Evolutionary conservation across 345 rosid genomes (phyloP), one percentile per base, ranked within the genome.

Genomic region (Cochlearia excelsa): DNA sequence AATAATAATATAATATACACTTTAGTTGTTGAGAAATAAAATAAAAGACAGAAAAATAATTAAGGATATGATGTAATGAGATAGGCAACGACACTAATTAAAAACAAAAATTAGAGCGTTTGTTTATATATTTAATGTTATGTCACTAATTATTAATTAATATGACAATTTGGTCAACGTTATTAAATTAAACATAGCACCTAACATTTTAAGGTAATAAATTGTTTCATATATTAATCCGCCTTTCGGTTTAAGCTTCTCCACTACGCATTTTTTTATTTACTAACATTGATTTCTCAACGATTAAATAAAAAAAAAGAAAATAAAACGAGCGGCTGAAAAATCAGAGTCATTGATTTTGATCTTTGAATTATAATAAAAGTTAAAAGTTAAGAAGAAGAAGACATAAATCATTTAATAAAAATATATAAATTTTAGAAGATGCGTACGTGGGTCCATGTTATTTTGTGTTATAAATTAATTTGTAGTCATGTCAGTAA

Each of bases 201-300:
- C 73, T 48, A 69, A 69, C 68, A 35, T 46, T 69, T 69, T 61
- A 61, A 61, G 73, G 68, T 69, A 61, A 61, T 48, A 61, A 39
- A 60, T 46, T 61, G 26, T 30, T 61, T 47, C 44, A 68, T 16
- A 16, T 16, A 16, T 16, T 16, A 16, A 16, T 16, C 51, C 63
- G 46, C 51, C 62, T 68, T 4, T 40, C 46, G 7, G 61, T 16
- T 69, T 54, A 41, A 47, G 33, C 51, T 47, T 61, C 63, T 54
- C 57, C 57, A 61, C 34, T 61, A 47, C 9, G 2, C 67, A 26
- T 30, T 34, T 59, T 26, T 31, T 59, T 38, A 26, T 45, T 35
- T 7, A 60, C 52, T 10, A 30, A 60, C 38, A 27, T 35, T 50
- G 10, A 26, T 38, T 46, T 35, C 27, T 38, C 38, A 53, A 46